These are phyloP conservation scores for Pseudogymnoascus destructans DNA, from an alignment of 2,329 filamentous ascomycete species.

Conservation along the genomic window DNA sequence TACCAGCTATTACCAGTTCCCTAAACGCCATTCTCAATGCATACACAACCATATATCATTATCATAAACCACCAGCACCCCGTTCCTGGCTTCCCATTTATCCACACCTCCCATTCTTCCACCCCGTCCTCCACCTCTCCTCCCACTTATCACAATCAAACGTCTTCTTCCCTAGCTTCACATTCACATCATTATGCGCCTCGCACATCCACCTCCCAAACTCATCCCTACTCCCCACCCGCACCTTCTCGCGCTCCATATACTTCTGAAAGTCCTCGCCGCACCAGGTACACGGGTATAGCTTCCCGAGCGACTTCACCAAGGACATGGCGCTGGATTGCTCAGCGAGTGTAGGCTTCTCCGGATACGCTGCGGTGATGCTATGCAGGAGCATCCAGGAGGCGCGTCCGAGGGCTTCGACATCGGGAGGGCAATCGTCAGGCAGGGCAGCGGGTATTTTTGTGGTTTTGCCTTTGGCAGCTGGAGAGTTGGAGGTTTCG, in stretches of 20 bases:
- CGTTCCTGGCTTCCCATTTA: not conserved
- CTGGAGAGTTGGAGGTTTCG: conserved; percentile 36
- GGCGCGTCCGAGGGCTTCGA: conserved; percentile 71
- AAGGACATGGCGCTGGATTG: conserved; percentile 69
- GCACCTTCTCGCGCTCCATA: conserved; percentile 53
- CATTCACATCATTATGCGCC: conserved; percentile 78
- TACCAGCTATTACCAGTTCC: not conserved
- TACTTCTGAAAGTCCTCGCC: conserved; percentile 82
- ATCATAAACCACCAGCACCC: conserved; percentile 1
- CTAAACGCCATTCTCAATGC: not conserved
- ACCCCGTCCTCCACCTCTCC: conserved; percentile 88
- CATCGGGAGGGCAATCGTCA: conserved; percentile 76
- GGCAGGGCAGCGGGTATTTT: conserved; percentile 30
- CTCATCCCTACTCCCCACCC: conserved; percentile 45
- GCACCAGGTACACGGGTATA: conserved; percentile 95
- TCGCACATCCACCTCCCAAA: conserved; percentile 76
- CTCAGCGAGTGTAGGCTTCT: conserved; percentile 49
- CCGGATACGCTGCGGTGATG: conserved; percentile 77
- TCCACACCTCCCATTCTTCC: conserved; percentile 44
- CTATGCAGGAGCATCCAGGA: conserved; percentile 92
- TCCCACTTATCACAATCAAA: conserved; percentile 91
- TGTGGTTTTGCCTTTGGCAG: conserved; percentile 24
- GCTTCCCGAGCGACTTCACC: conserved; percentile 63
- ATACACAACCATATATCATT: not conserved
- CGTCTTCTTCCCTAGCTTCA: conserved; percentile 74